Evolutionary conservation across 305 asterid genomes (phyloP).

Genomic region (Fraxinus angustifolia): DNA sequence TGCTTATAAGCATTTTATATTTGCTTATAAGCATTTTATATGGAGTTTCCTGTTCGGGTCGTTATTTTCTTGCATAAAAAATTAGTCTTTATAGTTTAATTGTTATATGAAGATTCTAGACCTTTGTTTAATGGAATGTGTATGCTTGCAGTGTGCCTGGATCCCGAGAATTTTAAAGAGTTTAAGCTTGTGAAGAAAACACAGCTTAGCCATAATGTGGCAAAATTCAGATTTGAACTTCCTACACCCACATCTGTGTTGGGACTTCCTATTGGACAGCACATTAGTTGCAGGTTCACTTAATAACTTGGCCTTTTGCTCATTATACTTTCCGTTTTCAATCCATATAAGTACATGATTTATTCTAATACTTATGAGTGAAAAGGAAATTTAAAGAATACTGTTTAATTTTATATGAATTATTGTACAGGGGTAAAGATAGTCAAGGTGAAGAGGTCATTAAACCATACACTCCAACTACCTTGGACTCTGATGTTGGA

Average conservation of each 20-base stretch:
- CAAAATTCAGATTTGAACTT: conserved; percentile 73
- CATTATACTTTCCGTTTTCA: not conserved
- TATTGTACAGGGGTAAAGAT: conserved; percentile 73
- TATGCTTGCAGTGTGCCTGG: conserved; percentile 59
- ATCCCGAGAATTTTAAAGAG: conserved; percentile 73
- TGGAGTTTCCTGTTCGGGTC: not conserved
- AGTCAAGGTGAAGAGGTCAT: conserved; percentile 89
- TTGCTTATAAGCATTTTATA: not conserved
- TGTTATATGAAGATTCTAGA: not conserved
- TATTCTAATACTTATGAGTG: not conserved
- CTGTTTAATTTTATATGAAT: not conserved
- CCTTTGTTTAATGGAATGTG: conserved; percentile 8
- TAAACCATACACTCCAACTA: conserved; percentile 93
- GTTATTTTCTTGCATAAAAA: not conserved
- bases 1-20: not conserved
- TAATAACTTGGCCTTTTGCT: not conserved
- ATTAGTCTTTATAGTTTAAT: not conserved
- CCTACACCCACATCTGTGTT: conserved; percentile 74
- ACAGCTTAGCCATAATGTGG: conserved; percentile 87
- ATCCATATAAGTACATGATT: not conserved
- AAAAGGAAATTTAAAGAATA: not conserved
- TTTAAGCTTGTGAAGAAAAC: conserved; percentile 81
- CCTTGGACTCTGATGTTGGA: conserved; percentile 95
- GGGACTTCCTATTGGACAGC: conserved; percentile 95
- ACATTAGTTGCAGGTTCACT: conserved; percentile 84